Conservation (phyloP, 352 stramenopile genomes). For the Peronospora destructor region DNA sequence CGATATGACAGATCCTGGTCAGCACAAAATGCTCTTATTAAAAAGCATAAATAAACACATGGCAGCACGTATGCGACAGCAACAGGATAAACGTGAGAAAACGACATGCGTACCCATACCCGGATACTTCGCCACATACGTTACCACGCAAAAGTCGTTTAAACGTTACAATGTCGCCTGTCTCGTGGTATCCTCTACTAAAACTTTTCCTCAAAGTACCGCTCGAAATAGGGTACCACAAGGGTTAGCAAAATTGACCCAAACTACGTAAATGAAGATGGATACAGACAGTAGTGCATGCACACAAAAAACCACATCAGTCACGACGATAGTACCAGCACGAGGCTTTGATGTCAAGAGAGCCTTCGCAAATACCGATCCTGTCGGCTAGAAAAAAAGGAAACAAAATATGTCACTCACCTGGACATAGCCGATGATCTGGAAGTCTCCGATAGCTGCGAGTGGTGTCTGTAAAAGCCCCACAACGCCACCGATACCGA, state of each 20-base stretch:
- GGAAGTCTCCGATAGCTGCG: constrained; percentile 41
- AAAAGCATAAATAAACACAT: too few relatives aligned
- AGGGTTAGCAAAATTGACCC: constrained; percentile 43
- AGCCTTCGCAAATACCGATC: neutral
- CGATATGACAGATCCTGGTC: too few relatives aligned
- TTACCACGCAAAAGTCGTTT: neutral
- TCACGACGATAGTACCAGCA: too few relatives aligned
- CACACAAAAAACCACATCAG: too few relatives aligned
- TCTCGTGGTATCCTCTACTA: constrained; percentile 18
- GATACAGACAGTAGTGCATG: neutral
- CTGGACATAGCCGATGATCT: constrained; percentile 41
- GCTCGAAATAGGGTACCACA: constrained; percentile 42
- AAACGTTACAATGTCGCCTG: constrained; percentile 26
- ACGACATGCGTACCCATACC: constrained; percentile 17
- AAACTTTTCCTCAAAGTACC: constrained; percentile 25
- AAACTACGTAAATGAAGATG: constrained; percentile 24
- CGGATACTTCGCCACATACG: neutral
- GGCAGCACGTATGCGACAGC: neutral
- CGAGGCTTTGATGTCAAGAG: too few relatives aligned
- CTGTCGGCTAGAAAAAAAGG: too few relatives aligned
- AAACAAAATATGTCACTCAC: constrained; percentile 19
- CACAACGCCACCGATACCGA: constrained; percentile 57
- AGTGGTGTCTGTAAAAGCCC: constrained; percentile 62
- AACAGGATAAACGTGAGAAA: constrained; percentile 18
- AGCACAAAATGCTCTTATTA: neutral